Base-by-base conservation (phyloP, 805 yeast genomes). In the Kazachstania viticola region DNA sequence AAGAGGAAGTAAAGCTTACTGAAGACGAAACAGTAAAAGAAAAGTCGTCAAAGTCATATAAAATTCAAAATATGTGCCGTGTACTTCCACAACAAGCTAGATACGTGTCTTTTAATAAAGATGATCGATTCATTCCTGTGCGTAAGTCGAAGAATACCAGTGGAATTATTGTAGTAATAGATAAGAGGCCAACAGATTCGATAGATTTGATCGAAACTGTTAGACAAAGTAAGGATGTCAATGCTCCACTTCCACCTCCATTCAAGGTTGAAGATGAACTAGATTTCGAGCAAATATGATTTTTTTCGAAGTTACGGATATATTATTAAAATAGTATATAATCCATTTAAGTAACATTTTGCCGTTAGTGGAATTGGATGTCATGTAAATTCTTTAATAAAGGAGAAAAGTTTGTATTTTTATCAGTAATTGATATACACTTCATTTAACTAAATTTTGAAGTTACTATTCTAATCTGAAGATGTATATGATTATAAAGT, bases 21-120 rank as follows among this genome's bases (percentile, higher is more conserved):
- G 31, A 31, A 9, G 56, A 50, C 18, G 54, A 52, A 31, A 56
- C 51, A 17, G 49, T 44, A 38, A 60, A 67, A 28, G 62, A 65
- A 39, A 73, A 70, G 42, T 64, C 70, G 34, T 69, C 73, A 48
- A 69, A 70, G 15, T 79, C 85, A 17, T 84, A 72, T 58, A 71
- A 73, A 51, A 63, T 91, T 35, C 67, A 67, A 23, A 91, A 91
- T 53, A 64, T 88, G 69, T 69, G 91, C 9, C 74, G 98, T 49
- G 94, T 91, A 2, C 64, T 91, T 34, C 97, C 97, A 12, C 71
- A 77, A 28, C 97, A 91, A 61, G 66, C 87, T 36, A 79, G 77
- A 56, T 83, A 75, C 60, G 73, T 91, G 32, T 68, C 94, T 4
- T 85, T 88, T 52, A 58, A 65, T 24, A 78, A 79, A 49, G 79